phyloP scores from a whole-genome alignment of 1,139 yeast species.

The Suhomyces panamericanus region DNA sequence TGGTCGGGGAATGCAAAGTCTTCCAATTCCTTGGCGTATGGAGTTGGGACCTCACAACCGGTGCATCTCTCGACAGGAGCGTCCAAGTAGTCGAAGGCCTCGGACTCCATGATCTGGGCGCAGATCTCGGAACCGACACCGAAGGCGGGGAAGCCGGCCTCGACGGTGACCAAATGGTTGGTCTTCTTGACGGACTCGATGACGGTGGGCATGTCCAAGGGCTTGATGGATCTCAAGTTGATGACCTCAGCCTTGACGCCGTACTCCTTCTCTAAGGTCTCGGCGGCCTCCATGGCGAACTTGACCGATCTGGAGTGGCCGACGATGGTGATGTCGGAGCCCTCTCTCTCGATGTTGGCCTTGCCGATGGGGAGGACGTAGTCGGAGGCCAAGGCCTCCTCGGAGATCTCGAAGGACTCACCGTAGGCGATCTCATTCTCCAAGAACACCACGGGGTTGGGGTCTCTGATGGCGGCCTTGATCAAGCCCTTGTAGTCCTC shows the following conservation, averaged over 20 bases:
- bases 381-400: slow-evolving; percentile 86
- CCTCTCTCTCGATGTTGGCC: slow-evolving; percentile 93
- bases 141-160: slow-evolving; percentile 96
- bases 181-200: slow-evolving; percentile 93
- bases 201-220: slow-evolving; percentile 87
- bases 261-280: slow-evolving; percentile 74
- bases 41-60: slow-evolving; percentile 99
- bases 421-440: slow-evolving; percentile 96
- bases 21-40: slow-evolving; percentile 95
- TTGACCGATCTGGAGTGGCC: slow-evolving; percentile 90
- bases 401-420: slow-evolving; percentile 85
- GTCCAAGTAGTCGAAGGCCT: slow-evolving; percentile 96
- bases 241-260: slow-evolving; percentile 92
- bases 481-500: slow-evolving; percentile 95
- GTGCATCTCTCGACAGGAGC: slow-evolving; percentile 99
- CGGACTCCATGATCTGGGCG: slow-evolving; percentile 98
- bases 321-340: slow-evolving; percentile 85
- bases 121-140: slow-evolving; percentile 98
- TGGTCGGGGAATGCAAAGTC: slow-evolving; percentile 98
- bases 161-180: slow-evolving; percentile 92
- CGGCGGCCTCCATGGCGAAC: slow-evolving; percentile 88
- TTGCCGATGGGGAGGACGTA: slow-evolving; percentile 90
- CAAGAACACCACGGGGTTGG: slow-evolving; percentile 93
- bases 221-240: slow-evolving; percentile 96
- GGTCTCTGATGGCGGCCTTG: slow-evolving; percentile 97